Conservation (phyloP, 345 rosid genomes). For the Aurinia saxatilis region DNA sequence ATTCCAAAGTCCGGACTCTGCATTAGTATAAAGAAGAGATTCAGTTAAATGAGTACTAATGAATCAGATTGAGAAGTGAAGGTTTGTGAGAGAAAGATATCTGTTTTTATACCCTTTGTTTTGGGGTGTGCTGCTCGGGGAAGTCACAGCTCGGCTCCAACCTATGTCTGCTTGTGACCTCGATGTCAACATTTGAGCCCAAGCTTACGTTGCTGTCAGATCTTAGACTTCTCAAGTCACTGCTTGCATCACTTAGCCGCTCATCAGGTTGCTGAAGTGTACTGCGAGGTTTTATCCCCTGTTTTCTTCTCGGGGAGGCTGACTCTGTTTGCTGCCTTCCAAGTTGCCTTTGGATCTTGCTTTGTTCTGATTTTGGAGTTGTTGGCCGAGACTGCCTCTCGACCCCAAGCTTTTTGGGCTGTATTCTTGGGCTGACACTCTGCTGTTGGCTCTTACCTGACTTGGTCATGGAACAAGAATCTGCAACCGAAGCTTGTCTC, state of each 20-base stretch:
- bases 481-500: conserved; percentile 30
- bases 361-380: conserved; percentile 34
- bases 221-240: conserved; percentile 39
- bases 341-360: conserved; percentile 36
- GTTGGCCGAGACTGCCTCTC: conserved; percentile 40
- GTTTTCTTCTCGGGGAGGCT: conserved; percentile 36
- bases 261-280: conserved; percentile 33
- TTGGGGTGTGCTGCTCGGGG: conserved; percentile 29
- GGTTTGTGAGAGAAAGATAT: not conserved
- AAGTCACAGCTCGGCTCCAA: conserved; percentile 28
- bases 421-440: conserved; percentile 42
- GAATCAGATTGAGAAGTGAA: conserved; percentile 7
- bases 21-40: conserved; percentile 16
- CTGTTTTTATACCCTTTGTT: conserved; percentile 34
- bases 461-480: conserved; percentile 24
- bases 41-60: conserved; percentile 8
- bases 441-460: conserved; percentile 36
- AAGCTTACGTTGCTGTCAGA: conserved; percentile 49
- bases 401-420: conserved; percentile 40
- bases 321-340: conserved; percentile 40
- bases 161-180: conserved; percentile 53
- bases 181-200: conserved; percentile 43
- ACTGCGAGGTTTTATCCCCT: conserved; percentile 28
- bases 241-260: conserved; percentile 37
- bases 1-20: conserved; percentile 45